Percentiles rank a stretch among this genome's conserved stretches.
Conservation (phyloP, 2,329 filamentous ascomycete species). For the Coleophoma crateriformis region DNA sequence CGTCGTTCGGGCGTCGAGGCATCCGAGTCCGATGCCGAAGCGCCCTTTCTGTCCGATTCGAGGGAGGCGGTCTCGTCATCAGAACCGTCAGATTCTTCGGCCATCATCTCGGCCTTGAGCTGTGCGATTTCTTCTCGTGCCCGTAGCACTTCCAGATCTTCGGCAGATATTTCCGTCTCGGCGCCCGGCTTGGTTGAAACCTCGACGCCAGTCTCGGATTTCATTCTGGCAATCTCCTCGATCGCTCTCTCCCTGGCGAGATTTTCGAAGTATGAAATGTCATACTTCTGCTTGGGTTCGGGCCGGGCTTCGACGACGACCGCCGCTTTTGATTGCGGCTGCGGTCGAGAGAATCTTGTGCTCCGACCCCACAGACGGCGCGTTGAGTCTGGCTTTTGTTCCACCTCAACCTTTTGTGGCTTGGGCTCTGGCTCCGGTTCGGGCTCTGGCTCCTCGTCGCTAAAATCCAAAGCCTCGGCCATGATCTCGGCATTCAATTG, state of each 20-base stretch:
- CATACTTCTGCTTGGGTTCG: neutral
- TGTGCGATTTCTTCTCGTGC: neutral
- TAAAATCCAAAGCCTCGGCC: neutral
- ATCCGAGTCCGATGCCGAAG: neutral
- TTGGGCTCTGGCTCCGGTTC: neutral
- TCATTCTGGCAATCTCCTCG: neutral
- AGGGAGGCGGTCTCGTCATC: neutral
- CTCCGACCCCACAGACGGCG: too few species aligned
- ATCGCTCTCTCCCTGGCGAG: neutral
- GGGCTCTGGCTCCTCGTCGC: neutral
- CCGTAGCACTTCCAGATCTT: neutral
- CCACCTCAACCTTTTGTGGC: neutral
- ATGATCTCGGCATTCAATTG: neutral
- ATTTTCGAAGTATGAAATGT: neutral
- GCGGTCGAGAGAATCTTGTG: neutral
- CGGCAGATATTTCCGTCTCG: neutral
- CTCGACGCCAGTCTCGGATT: neutral
- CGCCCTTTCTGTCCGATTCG: neutral
- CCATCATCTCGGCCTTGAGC: neutral
- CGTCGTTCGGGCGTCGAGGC: neutral
- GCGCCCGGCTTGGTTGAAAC: neutral
- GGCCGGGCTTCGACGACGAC: neutral
- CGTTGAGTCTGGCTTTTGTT: too few species aligned
- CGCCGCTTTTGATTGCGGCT: neutral
- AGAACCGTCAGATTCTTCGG: neutral